A percentile compares a stretch with the other conserved stretches of the same genome.
These are phyloP conservation scores for Yamadazyma buinensis DNA, from an alignment of 1,139 yeast species.

Conservation along the genomic window DNA sequence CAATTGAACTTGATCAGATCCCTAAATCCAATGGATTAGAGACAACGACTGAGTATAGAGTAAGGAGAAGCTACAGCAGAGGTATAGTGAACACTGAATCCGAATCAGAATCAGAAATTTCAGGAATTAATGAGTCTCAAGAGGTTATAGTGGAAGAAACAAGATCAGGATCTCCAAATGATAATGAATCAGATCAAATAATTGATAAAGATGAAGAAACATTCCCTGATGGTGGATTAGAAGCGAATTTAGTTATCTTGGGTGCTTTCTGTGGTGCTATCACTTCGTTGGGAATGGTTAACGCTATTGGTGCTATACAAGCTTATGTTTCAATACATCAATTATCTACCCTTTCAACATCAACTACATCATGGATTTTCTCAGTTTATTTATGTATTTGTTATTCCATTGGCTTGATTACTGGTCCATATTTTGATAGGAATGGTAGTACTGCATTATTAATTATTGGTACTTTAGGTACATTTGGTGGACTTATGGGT, in stretches of 20 bases:
- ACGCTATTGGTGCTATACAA: slow-evolving; percentile 60
- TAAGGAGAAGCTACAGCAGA: too few relatives aligned
- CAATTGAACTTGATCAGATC: too few relatives aligned
- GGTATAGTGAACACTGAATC: too few relatives aligned
- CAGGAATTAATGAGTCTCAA: background rate
- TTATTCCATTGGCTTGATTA: slow-evolving; percentile 29
- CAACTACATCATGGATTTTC: slow-evolving; percentile 44
- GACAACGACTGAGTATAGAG: too few relatives aligned
- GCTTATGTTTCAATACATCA: slow-evolving; percentile 55
- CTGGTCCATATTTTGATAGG: slow-evolving; percentile 36
- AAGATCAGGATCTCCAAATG: background rate
- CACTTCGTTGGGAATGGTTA: slow-evolving; percentile 56
- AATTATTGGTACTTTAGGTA: slow-evolving; percentile 22
- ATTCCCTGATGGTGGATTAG: slow-evolving; percentile 62
- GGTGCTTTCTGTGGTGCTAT: slow-evolving; percentile 59
- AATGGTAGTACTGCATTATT: slow-evolving; percentile 29
- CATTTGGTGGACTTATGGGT: slow-evolving; percentile 32
- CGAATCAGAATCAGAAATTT: too few relatives aligned
- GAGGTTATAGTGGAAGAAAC: too few relatives aligned
- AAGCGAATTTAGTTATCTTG: slow-evolving; percentile 56
- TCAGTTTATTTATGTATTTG: slow-evolving; percentile 31
- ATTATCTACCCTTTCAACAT: slow-evolving; percentile 35
- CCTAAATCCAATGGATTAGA: too few relatives aligned
- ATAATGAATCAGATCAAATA: background rate
- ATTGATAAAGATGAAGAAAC: slow-evolving; percentile 10